Conservation (phyloP, 495 filamentous ascomycete species). For the Penicillium arizonense region DNA sequence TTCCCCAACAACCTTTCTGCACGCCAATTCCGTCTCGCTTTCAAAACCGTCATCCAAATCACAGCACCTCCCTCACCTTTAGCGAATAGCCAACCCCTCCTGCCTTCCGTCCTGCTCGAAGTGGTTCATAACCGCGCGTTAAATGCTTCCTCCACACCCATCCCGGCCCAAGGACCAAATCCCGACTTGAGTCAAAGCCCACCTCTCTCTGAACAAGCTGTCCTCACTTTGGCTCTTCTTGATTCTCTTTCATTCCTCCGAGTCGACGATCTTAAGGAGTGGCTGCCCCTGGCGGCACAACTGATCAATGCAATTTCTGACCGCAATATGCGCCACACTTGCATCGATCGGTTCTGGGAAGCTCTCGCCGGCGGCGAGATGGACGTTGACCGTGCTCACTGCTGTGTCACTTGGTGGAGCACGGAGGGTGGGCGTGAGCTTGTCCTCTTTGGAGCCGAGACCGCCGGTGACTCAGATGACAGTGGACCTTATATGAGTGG, state of each 20-base stretch:
- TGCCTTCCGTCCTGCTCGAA: slow-evolving; percentile 79
- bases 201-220: slow-evolving; percentile 75
- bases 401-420: slow-evolving; percentile 88
- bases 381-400: slow-evolving; percentile 80
- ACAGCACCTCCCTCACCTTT: slow-evolving; percentile 79
- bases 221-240: slow-evolving; percentile 74
- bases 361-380: slow-evolving; percentile 82
- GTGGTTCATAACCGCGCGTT: slow-evolving; percentile 69
- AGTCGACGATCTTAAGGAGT: slow-evolving; percentile 68
- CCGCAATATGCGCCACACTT: slow-evolving; percentile 58
- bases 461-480: slow-evolving; percentile 17
- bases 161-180: slow-evolving; percentile 36
- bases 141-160: slow-evolving; percentile 49
- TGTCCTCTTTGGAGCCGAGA: slow-evolving; percentile 56
- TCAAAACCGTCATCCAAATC: slow-evolving; percentile 84
- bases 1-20: slow-evolving; percentile 83
- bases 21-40: slow-evolving; percentile 89
- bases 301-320: slow-evolving; percentile 64
- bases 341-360: slow-evolving; percentile 80
- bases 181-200: slow-evolving; percentile 28
- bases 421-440: slow-evolving; percentile 65
- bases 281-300: slow-evolving; percentile 69
- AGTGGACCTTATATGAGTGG: slow-evolving; percentile 58
- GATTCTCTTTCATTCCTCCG: slow-evolving; percentile 78
- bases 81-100: slow-evolving; percentile 65